Evolutionary conservation across 108 stramenopile genomes (phyloP).

Genomic region (Schizochytrium sp.): DNA sequence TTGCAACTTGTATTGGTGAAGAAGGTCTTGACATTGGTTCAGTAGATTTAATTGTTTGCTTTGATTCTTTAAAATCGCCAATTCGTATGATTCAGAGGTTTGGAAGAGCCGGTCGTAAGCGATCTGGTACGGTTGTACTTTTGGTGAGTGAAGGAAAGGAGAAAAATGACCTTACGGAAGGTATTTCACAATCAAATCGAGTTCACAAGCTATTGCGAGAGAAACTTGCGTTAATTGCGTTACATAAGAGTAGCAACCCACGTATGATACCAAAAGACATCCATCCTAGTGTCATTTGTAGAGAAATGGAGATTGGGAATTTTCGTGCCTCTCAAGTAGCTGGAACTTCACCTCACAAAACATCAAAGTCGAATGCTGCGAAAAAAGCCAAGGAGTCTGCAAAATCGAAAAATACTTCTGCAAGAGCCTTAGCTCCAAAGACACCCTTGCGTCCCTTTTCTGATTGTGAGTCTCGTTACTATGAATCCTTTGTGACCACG

Average conservation of each 20-base stretch:
- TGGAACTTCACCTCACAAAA: conserved; percentile 13
- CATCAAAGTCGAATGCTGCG: not conserved
- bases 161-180: conserved; percentile 32
- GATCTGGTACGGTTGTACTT: conserved; percentile 76
- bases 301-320: not conserved
- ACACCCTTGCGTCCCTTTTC: conserved; percentile 10
- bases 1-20: conserved; percentile 93
- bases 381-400: not conserved
- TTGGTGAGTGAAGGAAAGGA: conserved; percentile 21
- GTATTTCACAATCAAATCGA: conserved; percentile 16
- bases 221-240: not conserved
- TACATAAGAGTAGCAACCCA: not conserved
- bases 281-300: not conserved
- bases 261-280: conserved; percentile 19
- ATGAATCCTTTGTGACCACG: not conserved
- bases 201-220: not conserved
- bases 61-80: conserved; percentile 84
- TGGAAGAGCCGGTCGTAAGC: conserved; percentile 90
- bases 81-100: conserved; percentile 86
- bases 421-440: not conserved
- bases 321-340: conserved; percentile 46
- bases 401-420: not conserved
- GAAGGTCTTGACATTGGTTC: conserved; percentile 96
- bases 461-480: not conserved
- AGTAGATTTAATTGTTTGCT: conserved; percentile 94